A percentile compares a stretch with the other conserved stretches of the same genome.
phyloP scores from a whole-genome alignment of 768 basidiomycete genomes.

The Pleurotus eryngii region DNA sequence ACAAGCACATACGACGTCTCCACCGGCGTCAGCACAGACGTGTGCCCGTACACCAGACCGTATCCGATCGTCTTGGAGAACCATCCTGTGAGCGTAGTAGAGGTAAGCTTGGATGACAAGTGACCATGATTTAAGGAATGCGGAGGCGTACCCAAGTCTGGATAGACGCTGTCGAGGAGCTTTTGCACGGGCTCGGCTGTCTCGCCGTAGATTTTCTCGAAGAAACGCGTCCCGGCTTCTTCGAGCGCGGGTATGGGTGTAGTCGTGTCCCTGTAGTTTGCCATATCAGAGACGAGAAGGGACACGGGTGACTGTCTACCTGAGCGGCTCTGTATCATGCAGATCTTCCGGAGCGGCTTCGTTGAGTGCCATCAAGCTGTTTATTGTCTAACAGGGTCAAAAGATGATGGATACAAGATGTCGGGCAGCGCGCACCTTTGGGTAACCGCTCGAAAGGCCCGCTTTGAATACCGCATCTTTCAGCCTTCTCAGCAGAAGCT shows the following conservation, averaged over 20 bases:
- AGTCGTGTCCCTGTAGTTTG: constrained; percentile 32
- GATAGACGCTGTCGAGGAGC: constrained; percentile 50
- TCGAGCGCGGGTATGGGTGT: constrained; percentile 42
- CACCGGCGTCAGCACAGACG: constrained; percentile 40
- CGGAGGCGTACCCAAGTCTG: constrained; percentile 54
- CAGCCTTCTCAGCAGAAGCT: constrained; percentile 48
- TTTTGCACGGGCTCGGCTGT: constrained; percentile 45
- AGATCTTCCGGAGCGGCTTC: constrained; percentile 50
- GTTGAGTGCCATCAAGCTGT: constrained; percentile 48
- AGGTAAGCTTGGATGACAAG: neutral
- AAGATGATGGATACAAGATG: too few relatives aligned
- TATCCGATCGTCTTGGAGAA: constrained; percentile 54
- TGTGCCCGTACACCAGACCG: constrained; percentile 51
- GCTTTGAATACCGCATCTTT: constrained; percentile 63
- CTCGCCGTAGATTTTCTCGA: constrained; percentile 52
- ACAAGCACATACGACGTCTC: constrained; percentile 62
- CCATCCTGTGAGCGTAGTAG: constrained; percentile 37
- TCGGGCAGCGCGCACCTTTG: constrained; percentile 37
- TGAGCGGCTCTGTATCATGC: constrained; percentile 36
- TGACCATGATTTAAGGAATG: neutral
- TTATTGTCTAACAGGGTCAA: constrained; percentile 44
- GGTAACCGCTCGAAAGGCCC: constrained; percentile 54
- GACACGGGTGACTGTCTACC: constrained; percentile 32
- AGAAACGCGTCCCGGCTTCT: constrained; percentile 39
- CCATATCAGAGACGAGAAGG: neutral